Base-by-base conservation (phyloP, 495 filamentous ascomycete genomes). In the Parathielavia hyrcaniae region DNA sequence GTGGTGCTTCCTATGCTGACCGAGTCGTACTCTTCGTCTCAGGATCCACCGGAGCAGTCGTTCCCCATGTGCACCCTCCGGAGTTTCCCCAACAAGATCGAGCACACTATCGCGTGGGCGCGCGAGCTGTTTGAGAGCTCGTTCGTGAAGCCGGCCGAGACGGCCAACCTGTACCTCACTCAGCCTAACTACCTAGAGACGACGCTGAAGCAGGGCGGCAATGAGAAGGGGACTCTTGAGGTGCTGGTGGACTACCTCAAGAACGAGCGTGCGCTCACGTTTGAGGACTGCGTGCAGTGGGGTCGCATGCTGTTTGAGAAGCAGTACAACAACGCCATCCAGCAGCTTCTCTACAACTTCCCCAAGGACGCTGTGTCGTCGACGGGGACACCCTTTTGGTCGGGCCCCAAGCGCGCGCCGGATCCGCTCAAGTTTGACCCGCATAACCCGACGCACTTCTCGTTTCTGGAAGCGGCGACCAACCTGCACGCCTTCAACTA, bases 41-140 rank as follows among this genome's bases (percentile, higher is more conserved):
- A 96, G 67, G 95, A 99, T 75, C 95, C 95, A 2, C 95, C 95
- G 1, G 95, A 99, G 79, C 89, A 96, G 73, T 95, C 91, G 1
- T 97, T 97, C 83, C 95, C 95, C 2, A 96, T 96, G 89, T 99
- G 95, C 71, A 99, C 95, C 5, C 77, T 99, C 55, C 83, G 91
- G 59, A 96, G 91, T 77, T 99, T 99, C 80, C 95, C 95, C 55
- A 99, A 99, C 77, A 87, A 85, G 67, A 99, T 99, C 68, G 90
- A 99, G 74, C 95, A 99, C 68, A 99, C 95, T 6, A 99, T 99
- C 70, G 95, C 95, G 20, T 99, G 95, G 95, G 88, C 91, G 26
- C 84, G 92, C 46, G 93, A 97, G 66, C 77, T 96, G 20, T 99
- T 99, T 77, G 89, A 96, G 71, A 84, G 84, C 19, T 91, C 87